phyloP scores from a whole-genome alignment of 768 basidiomycete species.

The Collybia sp. region DNA sequence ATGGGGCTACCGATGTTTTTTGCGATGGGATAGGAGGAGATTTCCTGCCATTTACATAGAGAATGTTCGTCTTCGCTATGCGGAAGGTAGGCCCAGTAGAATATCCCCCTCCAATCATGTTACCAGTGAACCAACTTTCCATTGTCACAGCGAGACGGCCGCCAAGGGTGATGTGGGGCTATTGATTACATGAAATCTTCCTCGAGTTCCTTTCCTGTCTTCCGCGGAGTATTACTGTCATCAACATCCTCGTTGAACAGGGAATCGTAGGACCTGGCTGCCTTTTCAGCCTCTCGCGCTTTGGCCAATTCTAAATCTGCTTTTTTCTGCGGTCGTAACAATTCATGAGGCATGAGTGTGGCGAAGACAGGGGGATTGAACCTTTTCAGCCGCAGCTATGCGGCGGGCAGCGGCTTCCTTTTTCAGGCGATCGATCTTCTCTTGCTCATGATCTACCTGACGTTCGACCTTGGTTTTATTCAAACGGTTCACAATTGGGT shows the following conservation, averaged over 20 bases:
- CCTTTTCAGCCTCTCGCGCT: constrained; percentile 80
- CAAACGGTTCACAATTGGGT: constrained; percentile 84
- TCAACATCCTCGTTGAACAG: constrained; percentile 68
- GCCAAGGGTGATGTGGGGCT: too few relatives aligned
- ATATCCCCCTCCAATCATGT: too few relatives aligned
- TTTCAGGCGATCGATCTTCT: constrained; percentile 78
- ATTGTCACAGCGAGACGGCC: too few relatives aligned
- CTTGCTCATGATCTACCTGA: constrained; percentile 88
- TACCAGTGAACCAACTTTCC: too few relatives aligned
- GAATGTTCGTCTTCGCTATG: too few relatives aligned
- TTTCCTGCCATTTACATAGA: too few relatives aligned
- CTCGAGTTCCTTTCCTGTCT: constrained; percentile 72
- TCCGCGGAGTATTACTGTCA: constrained; percentile 30
- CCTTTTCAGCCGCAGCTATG: constrained; percentile 63
- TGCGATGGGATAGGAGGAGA: too few relatives aligned
- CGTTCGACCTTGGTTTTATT: constrained; percentile 90
- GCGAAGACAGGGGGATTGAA: constrained; percentile 17
- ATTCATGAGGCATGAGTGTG: background rate
- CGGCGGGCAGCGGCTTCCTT: constrained; percentile 63
- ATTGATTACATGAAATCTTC: constrained; percentile 80
- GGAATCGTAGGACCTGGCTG: constrained; percentile 80
- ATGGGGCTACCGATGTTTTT: too few relatives aligned
- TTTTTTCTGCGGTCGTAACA: constrained; percentile 51
- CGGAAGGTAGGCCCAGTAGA: too few relatives aligned
- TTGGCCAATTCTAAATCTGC: constrained; percentile 72